Evolutionary conservation across 2,329 filamentous ascomycete genomes (phyloP).

Genomic region (Diaporthe sp.): DNA sequence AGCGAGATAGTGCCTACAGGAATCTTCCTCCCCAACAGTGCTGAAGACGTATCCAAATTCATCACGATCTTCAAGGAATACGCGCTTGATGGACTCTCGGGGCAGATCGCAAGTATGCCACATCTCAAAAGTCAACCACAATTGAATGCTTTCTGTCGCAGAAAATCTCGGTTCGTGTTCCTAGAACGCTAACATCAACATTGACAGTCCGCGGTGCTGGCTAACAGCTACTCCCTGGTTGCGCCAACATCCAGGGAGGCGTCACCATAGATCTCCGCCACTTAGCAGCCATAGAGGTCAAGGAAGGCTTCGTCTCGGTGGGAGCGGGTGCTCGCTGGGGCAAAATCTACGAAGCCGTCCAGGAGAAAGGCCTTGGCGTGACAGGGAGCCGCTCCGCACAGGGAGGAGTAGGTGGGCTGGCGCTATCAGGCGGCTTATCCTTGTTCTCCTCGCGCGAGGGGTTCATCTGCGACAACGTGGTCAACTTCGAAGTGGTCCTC

Average conservation of each 20-base stretch:
- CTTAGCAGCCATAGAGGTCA: slow-evolving; percentile 44
- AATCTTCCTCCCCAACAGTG: slow-evolving; percentile 35
- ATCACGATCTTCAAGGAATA: slow-evolving; percentile 29
- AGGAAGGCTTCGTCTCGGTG: slow-evolving; percentile 43
- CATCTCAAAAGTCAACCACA: too few relatives aligned
- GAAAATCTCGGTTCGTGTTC: too few relatives aligned
- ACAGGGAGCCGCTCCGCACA: slow-evolving; percentile 46
- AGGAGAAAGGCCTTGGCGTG: slow-evolving; percentile 44
- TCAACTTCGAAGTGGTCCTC: slow-evolving; percentile 52
- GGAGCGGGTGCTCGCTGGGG: slow-evolving; percentile 50
- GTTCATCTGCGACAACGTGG: slow-evolving; percentile 51
- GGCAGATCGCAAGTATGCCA: slow-evolving; percentile 45
- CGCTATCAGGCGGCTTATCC: slow-evolving; percentile 52
- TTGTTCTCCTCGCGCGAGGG: slow-evolving; percentile 53
- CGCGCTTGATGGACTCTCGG: slow-evolving; percentile 4
- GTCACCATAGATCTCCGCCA: slow-evolving; percentile 46
- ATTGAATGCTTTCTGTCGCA: too few relatives aligned
- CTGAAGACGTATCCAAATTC: slow-evolving; percentile 35
- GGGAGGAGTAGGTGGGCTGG: slow-evolving; percentile 50
- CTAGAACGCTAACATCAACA: not conserved
- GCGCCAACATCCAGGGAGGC: slow-evolving; percentile 48
- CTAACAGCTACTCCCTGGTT: slow-evolving; percentile 49
- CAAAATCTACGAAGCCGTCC: slow-evolving; percentile 48
- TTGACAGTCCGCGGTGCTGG: slow-evolving; percentile 49
- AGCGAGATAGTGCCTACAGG: slow-evolving; percentile 33